phyloP scores from a whole-genome alignment of 1,284 basidiomycete species.

The Leccinum griseonigrum region DNA sequence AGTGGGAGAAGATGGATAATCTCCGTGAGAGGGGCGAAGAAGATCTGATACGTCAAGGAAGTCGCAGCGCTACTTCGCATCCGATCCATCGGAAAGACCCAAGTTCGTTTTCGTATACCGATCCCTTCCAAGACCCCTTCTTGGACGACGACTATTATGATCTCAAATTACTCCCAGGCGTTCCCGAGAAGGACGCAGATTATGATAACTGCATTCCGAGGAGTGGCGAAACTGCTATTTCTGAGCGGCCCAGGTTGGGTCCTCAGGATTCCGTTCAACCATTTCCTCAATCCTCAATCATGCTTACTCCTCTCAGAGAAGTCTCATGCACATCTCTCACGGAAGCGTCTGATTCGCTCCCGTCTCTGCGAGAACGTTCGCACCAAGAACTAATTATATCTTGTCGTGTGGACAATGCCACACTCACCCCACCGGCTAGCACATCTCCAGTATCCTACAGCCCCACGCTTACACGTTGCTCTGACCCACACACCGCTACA shows the following conservation, averaged over 20 bases:
- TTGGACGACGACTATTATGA: slow-evolving; percentile 21
- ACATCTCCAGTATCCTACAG: slow-evolving; percentile 10
- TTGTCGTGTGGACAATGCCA: slow-evolving; percentile 27
- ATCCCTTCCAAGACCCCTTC: slow-evolving; percentile 28
- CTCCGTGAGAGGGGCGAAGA: slow-evolving; percentile 16
- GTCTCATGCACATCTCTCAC: slow-evolving; percentile 20
- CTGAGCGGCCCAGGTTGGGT: slow-evolving; percentile 26
- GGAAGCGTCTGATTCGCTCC: slow-evolving; percentile 24
- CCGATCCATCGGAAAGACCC: slow-evolving; percentile 11
- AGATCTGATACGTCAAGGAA: slow-evolving; percentile 21
- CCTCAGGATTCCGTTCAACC: slow-evolving; percentile 28
- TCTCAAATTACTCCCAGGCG: slow-evolving; percentile 11
- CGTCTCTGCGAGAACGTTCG: slow-evolving; percentile 29
- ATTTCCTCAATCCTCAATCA: slow-evolving; percentile 27
- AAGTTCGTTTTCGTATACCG: slow-evolving; percentile 22
- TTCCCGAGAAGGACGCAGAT: slow-evolving; percentile 21
- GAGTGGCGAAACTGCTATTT: slow-evolving; percentile 22
- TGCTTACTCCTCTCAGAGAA: slow-evolving; percentile 30
- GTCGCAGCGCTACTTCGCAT: slow-evolving; percentile 10
- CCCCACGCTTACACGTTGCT: slow-evolving; percentile 14
- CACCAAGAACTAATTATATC: slow-evolving; percentile 13
- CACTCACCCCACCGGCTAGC: slow-evolving; percentile 6
- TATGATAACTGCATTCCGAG: slow-evolving; percentile 40
- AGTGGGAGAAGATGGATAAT: slow-evolving; percentile 43
- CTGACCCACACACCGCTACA: slow-evolving; percentile 11